Evolutionary conservation across 768 basidiomycete species (phyloP).

Genomic region (Pluteus cervinus): DNA sequence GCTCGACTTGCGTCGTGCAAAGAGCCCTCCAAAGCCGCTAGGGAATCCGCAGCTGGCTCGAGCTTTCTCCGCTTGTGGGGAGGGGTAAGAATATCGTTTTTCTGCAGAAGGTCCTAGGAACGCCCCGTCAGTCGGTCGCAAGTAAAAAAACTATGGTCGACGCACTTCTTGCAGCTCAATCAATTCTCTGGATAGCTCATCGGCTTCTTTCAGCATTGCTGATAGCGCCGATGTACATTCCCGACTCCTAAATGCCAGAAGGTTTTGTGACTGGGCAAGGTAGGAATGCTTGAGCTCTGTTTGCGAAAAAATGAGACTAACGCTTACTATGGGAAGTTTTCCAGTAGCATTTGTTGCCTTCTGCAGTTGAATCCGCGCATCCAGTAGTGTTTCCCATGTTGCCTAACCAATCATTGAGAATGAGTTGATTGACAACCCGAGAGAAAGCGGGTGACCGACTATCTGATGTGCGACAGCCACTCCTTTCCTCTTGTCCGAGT

Average conservation of each 20-base stretch:
- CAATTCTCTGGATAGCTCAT: conserved; percentile 58
- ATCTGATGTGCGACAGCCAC: conserved; percentile 79
- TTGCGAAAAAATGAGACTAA: conserved; percentile 3
- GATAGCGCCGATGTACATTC: conserved; percentile 40
- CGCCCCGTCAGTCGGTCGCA: background rate
- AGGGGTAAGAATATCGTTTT: conserved; percentile 44
- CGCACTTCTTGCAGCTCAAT: conserved; percentile 63
- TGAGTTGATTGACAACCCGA: background rate
- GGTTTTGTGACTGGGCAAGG: conserved; percentile 24
- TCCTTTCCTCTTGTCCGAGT: conserved; percentile 76
- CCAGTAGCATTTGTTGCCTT: conserved; percentile 68
- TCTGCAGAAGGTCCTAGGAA: conserved; percentile 35
- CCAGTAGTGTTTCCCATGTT: conserved; percentile 82
- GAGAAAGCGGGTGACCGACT: conserved; percentile 35
- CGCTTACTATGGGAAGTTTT: conserved; percentile 55
- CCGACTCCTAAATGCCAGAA: conserved; percentile 29
- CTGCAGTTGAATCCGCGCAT: conserved; percentile 89
- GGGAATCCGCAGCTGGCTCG: conserved; percentile 19
- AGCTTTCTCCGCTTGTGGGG: conserved; percentile 54
- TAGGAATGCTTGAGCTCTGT: conserved; percentile 6
- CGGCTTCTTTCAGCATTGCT: conserved; percentile 55
- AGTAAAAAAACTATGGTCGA: conserved; percentile 3
- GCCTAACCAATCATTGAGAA: conserved; percentile 39
- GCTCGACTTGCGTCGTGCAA: conserved; percentile 39
- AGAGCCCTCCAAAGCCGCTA: conserved; percentile 26